Evolutionary conservation across 106 monocot genomes (phyloP).

Genomic region (Iris macrosiphon): DNA sequence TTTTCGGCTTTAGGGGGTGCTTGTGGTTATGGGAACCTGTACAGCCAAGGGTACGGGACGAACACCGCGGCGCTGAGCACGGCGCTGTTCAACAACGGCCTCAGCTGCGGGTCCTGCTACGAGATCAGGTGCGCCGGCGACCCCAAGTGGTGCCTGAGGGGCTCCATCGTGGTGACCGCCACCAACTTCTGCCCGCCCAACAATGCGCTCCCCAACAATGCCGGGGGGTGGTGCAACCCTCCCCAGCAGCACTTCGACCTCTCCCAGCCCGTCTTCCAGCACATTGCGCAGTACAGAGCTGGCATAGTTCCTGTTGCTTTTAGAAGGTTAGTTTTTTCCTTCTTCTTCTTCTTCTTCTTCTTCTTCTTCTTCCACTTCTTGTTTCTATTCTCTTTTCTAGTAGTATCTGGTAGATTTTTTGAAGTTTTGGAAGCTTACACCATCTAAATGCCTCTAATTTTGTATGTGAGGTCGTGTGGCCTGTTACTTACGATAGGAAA

Average conservation of each 20-base stretch:
- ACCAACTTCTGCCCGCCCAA: constrained; percentile 95
- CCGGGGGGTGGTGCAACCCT: constrained; percentile 67
- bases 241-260: constrained; percentile 52
- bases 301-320: constrained; percentile 56
- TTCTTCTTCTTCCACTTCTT: background rate
- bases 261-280: constrained; percentile 37
- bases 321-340: constrained; percentile 22
- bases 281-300: constrained; percentile 34
- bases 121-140: constrained; percentile 35
- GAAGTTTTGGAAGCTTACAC: no score
- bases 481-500: no score
- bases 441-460: no score
- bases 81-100: constrained; percentile 51
- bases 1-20: constrained; percentile 40
- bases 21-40: constrained; percentile 61
- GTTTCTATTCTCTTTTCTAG: background rate
- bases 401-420: no score
- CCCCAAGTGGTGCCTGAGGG: constrained; percentile 33
- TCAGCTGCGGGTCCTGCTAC: constrained; percentile 63
- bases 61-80: constrained; percentile 64
- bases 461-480: no score
- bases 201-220: constrained; percentile 45
- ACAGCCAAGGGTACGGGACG: constrained; percentile 64
- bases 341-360: background rate
- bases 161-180: constrained; percentile 56